These are phyloP conservation scores for Elsinoe necatrix DNA, from an alignment of 2,329 filamentous ascomycete species.

Conservation along the genomic window DNA sequence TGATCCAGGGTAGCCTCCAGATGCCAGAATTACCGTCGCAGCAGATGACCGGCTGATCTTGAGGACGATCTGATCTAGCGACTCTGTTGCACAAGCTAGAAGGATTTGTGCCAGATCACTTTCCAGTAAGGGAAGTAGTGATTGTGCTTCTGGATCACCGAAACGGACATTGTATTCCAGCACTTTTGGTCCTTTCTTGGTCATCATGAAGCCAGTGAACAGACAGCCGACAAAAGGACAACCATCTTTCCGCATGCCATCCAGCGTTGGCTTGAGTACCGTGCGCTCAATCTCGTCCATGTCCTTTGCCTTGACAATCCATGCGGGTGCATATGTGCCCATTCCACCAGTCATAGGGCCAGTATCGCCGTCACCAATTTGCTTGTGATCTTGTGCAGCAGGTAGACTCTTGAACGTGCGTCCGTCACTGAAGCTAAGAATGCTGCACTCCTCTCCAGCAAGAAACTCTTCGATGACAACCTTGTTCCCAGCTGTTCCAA, in stretches of 20 bases:
- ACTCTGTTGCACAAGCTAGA: constrained; percentile 71
- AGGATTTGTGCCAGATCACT: constrained; percentile 84
- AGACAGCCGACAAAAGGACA: constrained; percentile 65
- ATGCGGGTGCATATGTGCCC: constrained; percentile 85
- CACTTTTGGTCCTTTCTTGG: constrained; percentile 66
- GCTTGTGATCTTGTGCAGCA: constrained; percentile 93
- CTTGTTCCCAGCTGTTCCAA: constrained; percentile 76
- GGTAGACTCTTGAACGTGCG: constrained; percentile 75
- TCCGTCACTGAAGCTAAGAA: constrained; percentile 87
- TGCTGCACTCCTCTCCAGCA: constrained; percentile 82
- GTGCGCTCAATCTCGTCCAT: constrained; percentile 69
- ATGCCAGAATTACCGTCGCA: constrained; percentile 87
- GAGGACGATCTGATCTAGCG: constrained; percentile 47
- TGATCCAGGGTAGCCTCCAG: constrained; percentile 78
- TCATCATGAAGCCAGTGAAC: constrained; percentile 93
- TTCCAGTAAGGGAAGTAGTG: constrained; percentile 70
- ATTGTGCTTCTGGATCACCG: constrained; percentile 87
- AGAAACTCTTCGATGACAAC: constrained; percentile 95
- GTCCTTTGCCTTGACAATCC: constrained; percentile 47
- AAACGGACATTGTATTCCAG: constrained; percentile 92
- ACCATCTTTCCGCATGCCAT: constrained; percentile 72
- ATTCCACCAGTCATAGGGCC: constrained; percentile 96
- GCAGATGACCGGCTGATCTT: constrained; percentile 50
- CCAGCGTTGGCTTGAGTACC: constrained; percentile 80
- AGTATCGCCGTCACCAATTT: constrained; percentile 79